A percentile compares a stretch with the other conserved stretches of the same genome.
Evolutionary conservation across 768 basidiomycete species (phyloP).

Genomic region (Naganishia friedmannii): DNA sequence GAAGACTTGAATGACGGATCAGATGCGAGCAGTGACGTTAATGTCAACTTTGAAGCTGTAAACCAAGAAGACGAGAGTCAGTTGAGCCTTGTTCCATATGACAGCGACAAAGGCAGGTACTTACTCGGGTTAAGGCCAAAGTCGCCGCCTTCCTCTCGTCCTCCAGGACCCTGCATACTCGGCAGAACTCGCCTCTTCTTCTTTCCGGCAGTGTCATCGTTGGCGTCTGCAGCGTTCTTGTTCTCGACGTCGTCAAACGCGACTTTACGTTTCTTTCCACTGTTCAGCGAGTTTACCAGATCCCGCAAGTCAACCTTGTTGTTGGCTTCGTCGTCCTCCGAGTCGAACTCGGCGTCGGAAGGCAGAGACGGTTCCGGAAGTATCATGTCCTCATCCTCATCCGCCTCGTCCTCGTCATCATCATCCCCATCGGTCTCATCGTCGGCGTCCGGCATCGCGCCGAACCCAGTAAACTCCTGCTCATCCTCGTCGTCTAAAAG

Average conservation of each 20-base stretch:
- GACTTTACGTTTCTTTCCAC: constrained; percentile 31
- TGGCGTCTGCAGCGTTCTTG: constrained; percentile 25
- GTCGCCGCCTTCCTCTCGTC: constrained; percentile 63
- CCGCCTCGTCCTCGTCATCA: too few species aligned
- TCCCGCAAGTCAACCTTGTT: constrained; percentile 45
- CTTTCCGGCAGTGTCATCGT: constrained; percentile 29
- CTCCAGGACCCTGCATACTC: constrained; percentile 66
- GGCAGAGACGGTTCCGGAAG: constrained; percentile 26
- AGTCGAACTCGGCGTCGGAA: constrained; percentile 35
- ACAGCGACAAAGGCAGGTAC: constrained; percentile 10
- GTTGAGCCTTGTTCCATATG: too few species aligned
- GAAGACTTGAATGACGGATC: constrained; percentile 59
- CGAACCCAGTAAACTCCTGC: constrained; percentile 30
- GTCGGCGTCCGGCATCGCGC: constrained; percentile 47
- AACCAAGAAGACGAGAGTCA: background rate
- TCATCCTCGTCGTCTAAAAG: constrained; percentile 18
- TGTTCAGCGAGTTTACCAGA: constrained; percentile 38
- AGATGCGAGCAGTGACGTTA: constrained; percentile 62
- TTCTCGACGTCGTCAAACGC: constrained; percentile 34
- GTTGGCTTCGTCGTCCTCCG: constrained; percentile 54
- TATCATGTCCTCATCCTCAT: constrained; percentile 33
- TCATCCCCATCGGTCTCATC: constrained; percentile 53
- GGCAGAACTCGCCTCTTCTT: constrained; percentile 62
- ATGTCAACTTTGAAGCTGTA: constrained; percentile 49
- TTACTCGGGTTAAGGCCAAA: constrained; percentile 57